Percentiles rank a stretch among this genome's conserved stretches.
These are phyloP conservation scores for Tritrichomonas musculus DNA, from an alignment of 208 protist species.

Conservation along the genomic window DNA sequence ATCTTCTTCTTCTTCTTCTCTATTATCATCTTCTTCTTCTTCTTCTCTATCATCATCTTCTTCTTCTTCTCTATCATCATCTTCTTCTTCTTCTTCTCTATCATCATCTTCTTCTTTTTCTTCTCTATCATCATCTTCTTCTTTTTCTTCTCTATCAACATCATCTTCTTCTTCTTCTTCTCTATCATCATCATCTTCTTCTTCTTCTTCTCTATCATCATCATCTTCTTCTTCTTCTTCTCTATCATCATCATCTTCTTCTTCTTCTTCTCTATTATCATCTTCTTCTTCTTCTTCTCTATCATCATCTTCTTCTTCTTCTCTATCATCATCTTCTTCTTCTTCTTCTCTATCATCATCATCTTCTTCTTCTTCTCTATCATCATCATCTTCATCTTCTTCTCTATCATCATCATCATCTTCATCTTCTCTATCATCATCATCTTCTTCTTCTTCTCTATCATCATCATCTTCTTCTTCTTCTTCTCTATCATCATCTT, in stretches of 20 bases:
- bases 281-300: conserved; percentile 13
- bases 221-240: neutral
- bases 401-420: neutral
- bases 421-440: neutral
- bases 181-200: too few species aligned
- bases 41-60: neutral
- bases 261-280: neutral
- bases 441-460: neutral
- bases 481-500: neutral
- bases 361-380: neutral
- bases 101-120: neutral
- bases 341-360: neutral
- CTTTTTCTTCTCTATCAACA: too few species aligned
- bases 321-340: neutral
- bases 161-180: neutral
- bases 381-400: too few species aligned
- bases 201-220: neutral
- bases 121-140: neutral
- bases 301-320: neutral
- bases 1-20: too few species aligned
- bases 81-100: neutral
- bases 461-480: neutral
- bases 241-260: neutral
- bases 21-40: neutral
- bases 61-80: neutral